Base-by-base conservation (phyloP, 352 stramenopile species). In the Plasmopara viticola region DNA sequence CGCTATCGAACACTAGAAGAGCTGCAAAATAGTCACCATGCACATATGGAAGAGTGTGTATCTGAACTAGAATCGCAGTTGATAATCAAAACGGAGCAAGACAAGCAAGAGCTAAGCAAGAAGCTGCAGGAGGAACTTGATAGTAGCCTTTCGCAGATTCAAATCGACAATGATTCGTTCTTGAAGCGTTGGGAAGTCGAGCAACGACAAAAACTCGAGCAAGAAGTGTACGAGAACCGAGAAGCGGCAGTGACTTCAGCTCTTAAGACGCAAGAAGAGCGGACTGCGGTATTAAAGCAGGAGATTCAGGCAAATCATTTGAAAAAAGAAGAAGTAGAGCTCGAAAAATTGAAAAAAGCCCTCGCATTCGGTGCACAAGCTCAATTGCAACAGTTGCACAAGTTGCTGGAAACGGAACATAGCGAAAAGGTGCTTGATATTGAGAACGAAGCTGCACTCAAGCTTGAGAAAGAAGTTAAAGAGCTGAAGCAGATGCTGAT, bases 321-420 rank as follows among this genome's bases (percentile, higher is more conserved):
- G 6, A 47, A 62, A 15, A 80, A 80, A 33, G 62, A 86, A 49
- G 47, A 63, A 46, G 34, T 41, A 5, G 74, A 85, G 50, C 43
- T 88, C 35, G 54, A 80, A 15, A 86, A 88, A 49, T 54, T 88
- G 18, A 62, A 72, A 14, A 83, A 78, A 40, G 75, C 69, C 4
- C 58, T 88, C 28, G 56, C 62, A 9, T 78, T 85, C 51, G 78
- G 78, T 12, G 68, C 74, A 4, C 77, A 87, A 51, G 72, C 74
- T 3, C 77, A 87, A 18, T 15, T 84, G 10, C 74, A 87, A 51
- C 74, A 84, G 34, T 57, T 87, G 10, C 66, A 68, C 6, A 70
- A 66, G 18, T 47, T 64, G 38, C 40, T 86, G 37, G 66, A 81
- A 29, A 55, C 53, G 4, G 51, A 72, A 9, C 62, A 84, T 7